Percentiles rank a stretch among this genome's conserved stretches.
Conservation (phyloP, 2,329 filamentous ascomycete species). For the Botrytis sinoallii region DNA sequence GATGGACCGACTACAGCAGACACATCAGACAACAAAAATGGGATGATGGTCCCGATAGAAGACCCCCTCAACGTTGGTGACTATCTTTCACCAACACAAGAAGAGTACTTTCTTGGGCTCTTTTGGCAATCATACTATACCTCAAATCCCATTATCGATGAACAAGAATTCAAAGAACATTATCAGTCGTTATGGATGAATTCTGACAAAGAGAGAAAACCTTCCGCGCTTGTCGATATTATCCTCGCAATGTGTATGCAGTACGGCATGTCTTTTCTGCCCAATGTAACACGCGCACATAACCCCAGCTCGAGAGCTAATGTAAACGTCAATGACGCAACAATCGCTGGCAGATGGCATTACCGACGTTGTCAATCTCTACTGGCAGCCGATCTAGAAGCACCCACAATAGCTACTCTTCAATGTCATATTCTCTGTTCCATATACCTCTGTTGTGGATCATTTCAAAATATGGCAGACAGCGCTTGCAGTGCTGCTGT, state of each 20-base stretch:
- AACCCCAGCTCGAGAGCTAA: constrained; percentile 20
- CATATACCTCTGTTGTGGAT: constrained; percentile 42
- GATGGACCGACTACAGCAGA: constrained; percentile 24
- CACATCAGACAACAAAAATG: constrained; percentile 16
- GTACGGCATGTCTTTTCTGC: constrained; percentile 39
- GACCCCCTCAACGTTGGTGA: constrained; percentile 23
- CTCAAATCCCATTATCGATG: constrained; percentile 44
- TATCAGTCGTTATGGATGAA: constrained; percentile 44
- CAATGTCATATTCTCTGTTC: constrained; percentile 42
- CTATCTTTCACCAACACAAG: constrained; percentile 42
- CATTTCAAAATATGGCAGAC: constrained; percentile 42
- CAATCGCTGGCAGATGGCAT: constrained; percentile 41
- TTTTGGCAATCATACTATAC: constrained; percentile 49
- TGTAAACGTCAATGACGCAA: constrained; percentile 36
- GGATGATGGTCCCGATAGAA: constrained; percentile 14
- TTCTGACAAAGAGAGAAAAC: constrained; percentile 37
- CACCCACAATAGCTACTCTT: constrained; percentile 41
- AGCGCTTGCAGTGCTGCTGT: constrained; percentile 39
- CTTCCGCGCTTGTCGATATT: constrained; percentile 52
- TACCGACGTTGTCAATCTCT: constrained; percentile 43
- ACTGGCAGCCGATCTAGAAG: constrained; percentile 40
- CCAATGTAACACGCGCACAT: constrained; percentile 18
- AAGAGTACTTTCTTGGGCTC: constrained; percentile 47
- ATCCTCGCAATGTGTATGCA: constrained; percentile 52
- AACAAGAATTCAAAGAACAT: constrained; percentile 44